phyloP scores from a whole-genome alignment of 805 yeast species.

The Starmerella potacharoeniae region DNA sequence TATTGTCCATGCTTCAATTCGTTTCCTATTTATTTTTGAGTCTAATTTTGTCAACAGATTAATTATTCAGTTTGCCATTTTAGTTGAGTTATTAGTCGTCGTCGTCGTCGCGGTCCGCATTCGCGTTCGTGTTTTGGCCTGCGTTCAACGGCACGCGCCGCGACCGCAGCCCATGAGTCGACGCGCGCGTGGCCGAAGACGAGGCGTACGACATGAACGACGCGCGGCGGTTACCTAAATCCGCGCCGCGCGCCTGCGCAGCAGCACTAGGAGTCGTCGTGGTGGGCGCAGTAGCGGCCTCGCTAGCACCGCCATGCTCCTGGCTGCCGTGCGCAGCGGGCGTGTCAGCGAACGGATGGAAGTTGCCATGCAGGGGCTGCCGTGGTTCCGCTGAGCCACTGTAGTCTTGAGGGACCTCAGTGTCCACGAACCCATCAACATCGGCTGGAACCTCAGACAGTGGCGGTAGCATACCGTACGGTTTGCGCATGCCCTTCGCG shows the following conservation, averaged over 20 bases:
- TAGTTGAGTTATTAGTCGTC: too few species aligned
- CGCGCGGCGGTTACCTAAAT: background rate
- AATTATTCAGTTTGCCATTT: too few species aligned
- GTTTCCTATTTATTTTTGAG: too few species aligned
- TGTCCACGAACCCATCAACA: slow-evolving; percentile 6
- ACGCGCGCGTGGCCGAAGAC: slow-evolving; percentile 11
- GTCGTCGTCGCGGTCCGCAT: too few species aligned
- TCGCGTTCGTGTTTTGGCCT: background rate
- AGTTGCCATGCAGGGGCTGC: background rate
- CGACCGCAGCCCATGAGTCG: background rate
- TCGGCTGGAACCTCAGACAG: background rate
- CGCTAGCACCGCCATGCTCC: background rate
- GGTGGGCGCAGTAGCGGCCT: background rate
- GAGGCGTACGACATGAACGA: background rate
- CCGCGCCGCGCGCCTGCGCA: background rate
- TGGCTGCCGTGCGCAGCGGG: background rate
- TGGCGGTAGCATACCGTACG: slow-evolving; percentile 13
- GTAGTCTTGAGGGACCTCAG: background rate
- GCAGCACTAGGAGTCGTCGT: background rate
- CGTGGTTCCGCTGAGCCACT: background rate
- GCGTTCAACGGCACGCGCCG: background rate
- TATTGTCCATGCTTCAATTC: too few species aligned
- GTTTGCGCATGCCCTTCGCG: slow-evolving; percentile 9
- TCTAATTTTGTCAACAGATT: too few species aligned
- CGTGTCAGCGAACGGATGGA: background rate